phyloP scores from a whole-genome alignment of 441 rosid species.

The Pelargonium australe region DNA sequence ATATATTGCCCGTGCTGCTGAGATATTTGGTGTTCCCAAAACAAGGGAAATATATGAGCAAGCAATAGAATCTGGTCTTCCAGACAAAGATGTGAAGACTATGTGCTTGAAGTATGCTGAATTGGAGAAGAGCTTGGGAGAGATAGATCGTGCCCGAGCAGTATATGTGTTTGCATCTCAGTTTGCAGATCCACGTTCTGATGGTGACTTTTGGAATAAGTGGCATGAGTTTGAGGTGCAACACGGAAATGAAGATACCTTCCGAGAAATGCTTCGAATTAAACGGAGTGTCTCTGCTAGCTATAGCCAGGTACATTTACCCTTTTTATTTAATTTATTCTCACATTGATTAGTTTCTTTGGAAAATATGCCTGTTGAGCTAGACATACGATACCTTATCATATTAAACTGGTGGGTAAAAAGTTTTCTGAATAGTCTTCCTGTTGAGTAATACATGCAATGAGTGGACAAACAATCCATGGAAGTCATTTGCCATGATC shows the following conservation, averaged over 20 bases:
- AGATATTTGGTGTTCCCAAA: slow-evolving; percentile 83
- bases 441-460: not conserved
- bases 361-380: not conserved
- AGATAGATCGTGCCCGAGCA: slow-evolving; percentile 79
- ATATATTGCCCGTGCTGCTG: slow-evolving; percentile 82
- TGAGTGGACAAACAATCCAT: not conserved
- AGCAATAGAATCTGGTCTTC: slow-evolving; percentile 89
- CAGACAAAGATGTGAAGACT: slow-evolving; percentile 82
- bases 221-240: slow-evolving; percentile 94
- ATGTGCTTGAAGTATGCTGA: slow-evolving; percentile 90
- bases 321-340: not conserved
- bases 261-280: slow-evolving; percentile 84
- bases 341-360: not conserved
- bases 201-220: slow-evolving; percentile 75
- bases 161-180: slow-evolving; percentile 77
- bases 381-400: not conserved
- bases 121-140: slow-evolving; percentile 85
- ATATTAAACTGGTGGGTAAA: not conserved
- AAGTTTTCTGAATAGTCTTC: not conserved
- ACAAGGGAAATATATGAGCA: slow-evolving; percentile 92
- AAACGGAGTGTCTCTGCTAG: slow-evolving; percentile 87
- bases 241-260: slow-evolving; percentile 96
- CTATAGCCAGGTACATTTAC: slow-evolving; percentile 62
- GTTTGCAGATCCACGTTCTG: slow-evolving; percentile 86
- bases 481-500: not conserved